These are phyloP conservation scores for Marasmius oreades DNA, from an alignment of 1,284 basidiomycete genomes.

Conservation along the genomic window DNA sequence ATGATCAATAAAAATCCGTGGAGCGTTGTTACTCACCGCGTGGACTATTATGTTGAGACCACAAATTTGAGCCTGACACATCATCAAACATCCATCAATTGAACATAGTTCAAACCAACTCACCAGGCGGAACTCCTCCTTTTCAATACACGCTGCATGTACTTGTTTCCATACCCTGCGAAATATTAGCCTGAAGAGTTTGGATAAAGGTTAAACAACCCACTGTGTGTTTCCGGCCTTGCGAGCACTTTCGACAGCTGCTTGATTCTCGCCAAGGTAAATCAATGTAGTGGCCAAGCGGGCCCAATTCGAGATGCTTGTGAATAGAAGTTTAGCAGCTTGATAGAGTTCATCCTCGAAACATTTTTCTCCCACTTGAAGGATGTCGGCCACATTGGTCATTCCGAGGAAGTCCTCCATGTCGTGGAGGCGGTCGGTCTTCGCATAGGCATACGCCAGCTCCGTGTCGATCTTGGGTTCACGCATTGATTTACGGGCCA, in stretches of 20 bases:
- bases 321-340: slow-evolving; percentile 93
- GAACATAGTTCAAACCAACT: slow-evolving; percentile 14
- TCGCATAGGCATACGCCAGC: slow-evolving; percentile 94
- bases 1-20: background rate
- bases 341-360: slow-evolving; percentile 99
- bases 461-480: slow-evolving; percentile 99
- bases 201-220: slow-evolving; percentile 25
- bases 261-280: slow-evolving; percentile 97
- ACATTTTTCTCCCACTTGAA: slow-evolving; percentile 98
- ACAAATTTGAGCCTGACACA: slow-evolving; percentile 85
- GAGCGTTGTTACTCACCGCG: slow-evolving; percentile 50
- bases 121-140: slow-evolving; percentile 90
- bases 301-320: slow-evolving; percentile 98
- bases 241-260: slow-evolving; percentile 96
- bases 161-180: slow-evolving; percentile 99
- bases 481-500: slow-evolving; percentile 97
- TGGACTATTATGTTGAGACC: slow-evolving; percentile 96
- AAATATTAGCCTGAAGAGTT: slow-evolving; percentile 1
- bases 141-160: slow-evolving; percentile 97
- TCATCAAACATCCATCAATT: background rate
- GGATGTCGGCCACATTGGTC: slow-evolving; percentile 98
- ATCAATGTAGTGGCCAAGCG: slow-evolving; percentile 97
- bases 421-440: slow-evolving; percentile 95
- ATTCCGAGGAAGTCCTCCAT: slow-evolving; percentile 99
- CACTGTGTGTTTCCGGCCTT: slow-evolving; percentile 99